A percentile compares a stretch with the other conserved stretches of the same genome.
Conservation (phyloP, 495 filamentous ascomycete species). For the Talaromyces borbonicus region DNA sequence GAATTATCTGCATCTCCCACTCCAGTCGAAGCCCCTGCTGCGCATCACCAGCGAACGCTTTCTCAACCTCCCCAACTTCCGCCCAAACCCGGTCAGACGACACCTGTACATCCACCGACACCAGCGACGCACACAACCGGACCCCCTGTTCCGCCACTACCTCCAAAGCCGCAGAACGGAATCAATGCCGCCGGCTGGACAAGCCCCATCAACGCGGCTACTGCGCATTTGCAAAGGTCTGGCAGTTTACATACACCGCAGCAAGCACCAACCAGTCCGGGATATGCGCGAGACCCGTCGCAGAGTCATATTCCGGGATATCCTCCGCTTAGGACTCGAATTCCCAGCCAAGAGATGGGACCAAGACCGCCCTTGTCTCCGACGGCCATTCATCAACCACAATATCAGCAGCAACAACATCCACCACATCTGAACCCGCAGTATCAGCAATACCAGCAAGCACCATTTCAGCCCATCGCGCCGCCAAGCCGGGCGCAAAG, state of each 20-base stretch:
- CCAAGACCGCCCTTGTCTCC: constrained; percentile 14
- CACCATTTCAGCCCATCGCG: constrained; percentile 7
- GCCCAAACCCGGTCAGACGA: constrained; percentile 15
- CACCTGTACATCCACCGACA: constrained; percentile 20
- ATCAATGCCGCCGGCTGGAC: constrained; percentile 11
- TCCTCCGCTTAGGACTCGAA: neutral
- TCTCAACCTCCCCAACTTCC: constrained; percentile 21
- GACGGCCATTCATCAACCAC: constrained; percentile 13
- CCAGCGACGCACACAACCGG: constrained; percentile 27
- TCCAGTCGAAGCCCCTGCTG: constrained; percentile 11
- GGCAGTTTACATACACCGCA: constrained; percentile 1
- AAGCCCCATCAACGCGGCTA: neutral
- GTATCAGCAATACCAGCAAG: neutral
- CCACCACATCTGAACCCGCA: constrained; percentile 2
- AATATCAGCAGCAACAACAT: constrained; percentile 8
- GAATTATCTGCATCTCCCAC: constrained; percentile 36
- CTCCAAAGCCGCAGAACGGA: constrained; percentile 34
- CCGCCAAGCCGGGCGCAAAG: neutral
- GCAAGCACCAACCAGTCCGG: constrained; percentile 4
- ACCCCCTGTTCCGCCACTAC: constrained; percentile 30
- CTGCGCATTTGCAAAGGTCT: constrained; percentile 4
- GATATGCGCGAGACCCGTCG: constrained; percentile 1
- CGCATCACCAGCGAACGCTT: constrained; percentile 11
- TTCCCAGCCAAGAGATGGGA: neutral
- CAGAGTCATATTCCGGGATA: neutral